Base-by-base conservation (phyloP, 352 stramenopile genomes). In the Phytophthora lateralis region DNA sequence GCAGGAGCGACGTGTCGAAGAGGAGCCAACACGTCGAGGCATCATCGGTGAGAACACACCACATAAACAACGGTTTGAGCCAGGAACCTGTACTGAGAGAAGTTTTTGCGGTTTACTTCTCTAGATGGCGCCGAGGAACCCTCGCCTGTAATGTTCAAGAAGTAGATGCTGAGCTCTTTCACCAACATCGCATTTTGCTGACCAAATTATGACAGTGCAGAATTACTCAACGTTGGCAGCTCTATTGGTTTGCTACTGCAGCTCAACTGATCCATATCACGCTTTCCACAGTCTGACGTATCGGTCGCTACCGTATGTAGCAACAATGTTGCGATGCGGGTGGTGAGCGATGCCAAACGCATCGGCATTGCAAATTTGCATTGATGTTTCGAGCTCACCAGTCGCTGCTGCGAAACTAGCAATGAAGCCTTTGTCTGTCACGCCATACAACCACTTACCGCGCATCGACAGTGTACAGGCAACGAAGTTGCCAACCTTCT, bases 321-420 rank as follows among this genome's bases (percentile, higher is more conserved):
- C 91, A 30, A 97, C 44, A 24, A 97, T 57, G 61, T 97, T 97
- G 46, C 88, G 79, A 55, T 96, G 82, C 4, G 91, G 91, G 47
- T 97, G 91, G 60, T 97, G 90, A 10, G 72, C 71, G 18, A 97
- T 63, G 6, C 91, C 91, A 18, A 95, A 82, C 2, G 88, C 71
- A 15, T 93, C 78, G 27, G 84, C 79, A 8, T 93, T 93, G 55
- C 69, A 90, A 15, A 97, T 84, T 74, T 95, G 88, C 60, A 96
- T 74, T 7, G 82, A 85, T 5, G 71, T 68, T 60, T 96, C 89
- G 4, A 97, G 60, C 37, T 71, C 60, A 0, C 75, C 86, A 6
- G 63, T 85, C 7, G 75, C 75, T 3, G 78, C 57, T 6, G 73
- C 41, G 50, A 97, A 97, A 27, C 66, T 89, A 18, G 91, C 51